phyloP scores from a whole-genome alignment of 1,284 basidiomycete genomes.

The Farysia itapuensis region DNA sequence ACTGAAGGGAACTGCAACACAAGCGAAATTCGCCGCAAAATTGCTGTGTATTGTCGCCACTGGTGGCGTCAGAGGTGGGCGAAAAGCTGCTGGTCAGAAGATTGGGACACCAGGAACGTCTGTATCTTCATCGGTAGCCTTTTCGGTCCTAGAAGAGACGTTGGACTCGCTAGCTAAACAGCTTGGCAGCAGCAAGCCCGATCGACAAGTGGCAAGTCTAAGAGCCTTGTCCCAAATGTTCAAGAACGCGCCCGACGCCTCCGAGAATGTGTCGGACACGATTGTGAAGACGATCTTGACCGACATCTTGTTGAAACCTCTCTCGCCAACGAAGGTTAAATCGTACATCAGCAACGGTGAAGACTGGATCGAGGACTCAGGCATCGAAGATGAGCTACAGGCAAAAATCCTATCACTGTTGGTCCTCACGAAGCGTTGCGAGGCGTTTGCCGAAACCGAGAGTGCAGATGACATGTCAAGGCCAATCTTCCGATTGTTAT shows the following conservation, averaged over 20 bases:
- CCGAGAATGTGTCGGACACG: constrained; percentile 77
- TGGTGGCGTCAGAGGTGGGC: constrained; percentile 16
- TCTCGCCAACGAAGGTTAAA: constrained; percentile 12
- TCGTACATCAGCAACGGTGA: constrained; percentile 7
- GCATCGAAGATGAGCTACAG: constrained; percentile 23
- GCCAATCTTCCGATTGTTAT: constrained; percentile 47
- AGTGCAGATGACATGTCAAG: constrained; percentile 33
- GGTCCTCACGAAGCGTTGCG: constrained; percentile 44
- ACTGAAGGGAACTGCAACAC: constrained; percentile 67
- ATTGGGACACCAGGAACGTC: constrained; percentile 11
- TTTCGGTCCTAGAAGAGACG: constrained; percentile 35
- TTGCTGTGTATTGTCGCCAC: constrained; percentile 65
- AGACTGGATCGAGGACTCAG: constrained; percentile 47
- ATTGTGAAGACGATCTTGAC: constrained; percentile 72
- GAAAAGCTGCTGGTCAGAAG: constrained; percentile 14
- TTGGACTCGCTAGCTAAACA: constrained; percentile 67
- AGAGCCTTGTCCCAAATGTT: constrained; percentile 76
- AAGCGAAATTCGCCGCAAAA: constrained; percentile 85
- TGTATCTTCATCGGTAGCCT: constrained; percentile 22
- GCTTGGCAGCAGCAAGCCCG: constrained; percentile 65
- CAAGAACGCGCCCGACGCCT: constrained; percentile 70
- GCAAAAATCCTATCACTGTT: constrained; percentile 35
- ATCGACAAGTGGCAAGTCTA: constrained; percentile 70
- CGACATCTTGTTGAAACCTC: constrained; percentile 41
- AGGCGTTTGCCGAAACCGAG: constrained; percentile 30